A percentile compares a stretch with the other conserved stretches of the same genome.
phyloP scores from a whole-genome alignment of 495 filamentous ascomycete species.

The Penicillium paxilli region DNA sequence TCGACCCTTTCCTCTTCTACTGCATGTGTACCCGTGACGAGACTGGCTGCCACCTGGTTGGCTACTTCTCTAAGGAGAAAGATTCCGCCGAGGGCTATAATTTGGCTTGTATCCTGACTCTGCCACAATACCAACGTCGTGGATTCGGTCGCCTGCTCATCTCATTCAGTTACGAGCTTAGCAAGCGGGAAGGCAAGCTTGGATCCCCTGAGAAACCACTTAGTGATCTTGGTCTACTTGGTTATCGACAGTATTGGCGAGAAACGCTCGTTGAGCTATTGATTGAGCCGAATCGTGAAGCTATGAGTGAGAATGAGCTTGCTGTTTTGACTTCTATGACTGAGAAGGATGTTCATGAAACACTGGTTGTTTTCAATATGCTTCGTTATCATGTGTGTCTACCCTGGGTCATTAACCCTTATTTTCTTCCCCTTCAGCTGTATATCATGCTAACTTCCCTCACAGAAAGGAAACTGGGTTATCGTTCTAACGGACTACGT shows the following conservation, averaged over 20 bases:
- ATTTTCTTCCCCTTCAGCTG: not conserved
- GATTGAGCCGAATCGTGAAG: conserved; percentile 57
- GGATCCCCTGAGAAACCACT: conserved; percentile 96
- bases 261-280: conserved; percentile 87
- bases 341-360: conserved; percentile 90
- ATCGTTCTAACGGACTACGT: conserved; percentile 82
- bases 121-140: conserved; percentile 93
- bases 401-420: not conserved
- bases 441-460: conserved; percentile 22
- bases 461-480: conserved; percentile 84
- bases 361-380: conserved; percentile 90
- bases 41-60: conserved; percentile 87
- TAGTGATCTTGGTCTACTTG: conserved; percentile 85
- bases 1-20: conserved; percentile 98
- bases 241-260: conserved; percentile 95
- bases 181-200: conserved; percentile 89
- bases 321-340: conserved; percentile 86
- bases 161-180: conserved; percentile 96
- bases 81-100: conserved; percentile 96
- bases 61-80: conserved; percentile 98
- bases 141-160: conserved; percentile 92
- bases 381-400: conserved; percentile 74
- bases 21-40: conserved; percentile 90
- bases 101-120: conserved; percentile 93
- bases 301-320: conserved; percentile 79